Evolutionary conservation across 306 rosid genomes (phyloP), one percentile per base, ranked within the genome.

Genomic region (Cucumis melo): DNA sequence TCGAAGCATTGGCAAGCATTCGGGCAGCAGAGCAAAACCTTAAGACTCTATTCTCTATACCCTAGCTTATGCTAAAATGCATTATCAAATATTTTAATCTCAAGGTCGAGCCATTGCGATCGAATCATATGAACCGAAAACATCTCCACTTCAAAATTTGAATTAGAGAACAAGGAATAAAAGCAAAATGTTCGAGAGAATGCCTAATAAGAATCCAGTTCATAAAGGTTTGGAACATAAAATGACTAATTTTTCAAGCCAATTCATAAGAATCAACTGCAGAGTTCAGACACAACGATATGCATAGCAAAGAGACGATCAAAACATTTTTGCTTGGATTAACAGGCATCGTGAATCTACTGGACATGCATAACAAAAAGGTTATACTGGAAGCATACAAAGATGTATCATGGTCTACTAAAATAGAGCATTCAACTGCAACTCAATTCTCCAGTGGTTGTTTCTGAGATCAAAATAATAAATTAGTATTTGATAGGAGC

Each of bases 401-500:
- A 73, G 77, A 73, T 29, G 79, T 81, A 77, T 77, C 74, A 24
- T 71, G 76, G 76, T 71, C 76, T 27, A 79, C 53, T 46, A 41
- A 19, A 78, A 79, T 70, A 74, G 58, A 44, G 15, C 77, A 70
- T 70, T 75, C 44, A 67, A 39, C 78, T 19, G 54, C 50, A 79
- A 77, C 77, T 67, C 77, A 56, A 38, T 64, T 51, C 76, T 39
- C 29, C 76, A 73, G 75, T 61, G 2, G 1, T 21, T 14, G 17
- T 14, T 23, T 48, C 24, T 44, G 13, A 76, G 17, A 82, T 76
- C 48, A 65, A 20, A 36, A 48, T 23, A 11, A 64, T 48, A 41
- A 39, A 55, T 86, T 83, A 89, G 72, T 89, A 91, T 75, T 85
- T 89, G 66, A 91, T 90, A 9, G 89, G 89, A 13, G 91, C 84